Evolutionary conservation across 352 stramenopile genomes (phyloP).

Genomic region (Phytophthora boehmeriae): DNA sequence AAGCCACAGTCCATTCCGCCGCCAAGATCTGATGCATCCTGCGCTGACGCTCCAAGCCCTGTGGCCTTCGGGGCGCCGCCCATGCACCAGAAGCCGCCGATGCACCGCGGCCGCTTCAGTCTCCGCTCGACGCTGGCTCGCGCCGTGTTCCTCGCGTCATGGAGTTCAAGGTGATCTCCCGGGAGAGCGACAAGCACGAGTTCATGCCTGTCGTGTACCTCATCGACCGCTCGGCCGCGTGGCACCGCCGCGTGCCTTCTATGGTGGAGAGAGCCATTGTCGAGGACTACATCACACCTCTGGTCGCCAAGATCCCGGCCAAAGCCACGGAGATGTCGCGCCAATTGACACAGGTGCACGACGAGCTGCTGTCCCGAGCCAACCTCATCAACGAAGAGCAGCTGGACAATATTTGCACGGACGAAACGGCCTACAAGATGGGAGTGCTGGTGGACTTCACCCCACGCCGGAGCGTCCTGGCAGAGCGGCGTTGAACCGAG

Average conservation of each 20-base stretch:
- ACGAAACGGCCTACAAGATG: slow-evolving; percentile 70
- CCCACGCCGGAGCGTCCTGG: slow-evolving; percentile 30
- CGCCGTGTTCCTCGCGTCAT: slow-evolving; percentile 64
- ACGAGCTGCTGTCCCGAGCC: slow-evolving; percentile 46
- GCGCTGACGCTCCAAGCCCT: slow-evolving; percentile 28
- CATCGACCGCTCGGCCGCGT: slow-evolving; percentile 62
- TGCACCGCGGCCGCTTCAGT: slow-evolving; percentile 16
- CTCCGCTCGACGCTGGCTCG: slow-evolving; percentile 38
- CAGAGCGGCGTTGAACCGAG: slow-evolving; percentile 56
- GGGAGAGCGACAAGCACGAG: slow-evolving; percentile 76
- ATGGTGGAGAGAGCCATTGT: slow-evolving; percentile 58
- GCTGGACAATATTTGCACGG: slow-evolving; percentile 36
- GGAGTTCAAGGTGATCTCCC: slow-evolving; percentile 82
- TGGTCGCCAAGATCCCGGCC: slow-evolving; percentile 35
- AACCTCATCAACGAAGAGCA: slow-evolving; percentile 48
- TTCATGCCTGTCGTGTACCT: slow-evolving; percentile 81
- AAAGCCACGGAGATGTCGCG: slow-evolving; percentile 12
- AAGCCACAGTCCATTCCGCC: slow-evolving; percentile 6
- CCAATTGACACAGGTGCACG: slow-evolving; percentile 37
- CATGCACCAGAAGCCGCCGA: slow-evolving; percentile 13
- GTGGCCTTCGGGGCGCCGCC: slow-evolving; percentile 23
- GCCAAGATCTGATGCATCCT: slow-evolving; percentile 17
- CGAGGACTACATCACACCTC: slow-evolving; percentile 64
- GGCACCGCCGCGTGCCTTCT: slow-evolving; percentile 51
- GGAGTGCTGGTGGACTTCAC: slow-evolving; percentile 61